These are phyloP conservation scores for Myriosclerotinia curreyana DNA, from an alignment of 2,329 filamentous ascomycete species.

Conservation along the genomic window DNA sequence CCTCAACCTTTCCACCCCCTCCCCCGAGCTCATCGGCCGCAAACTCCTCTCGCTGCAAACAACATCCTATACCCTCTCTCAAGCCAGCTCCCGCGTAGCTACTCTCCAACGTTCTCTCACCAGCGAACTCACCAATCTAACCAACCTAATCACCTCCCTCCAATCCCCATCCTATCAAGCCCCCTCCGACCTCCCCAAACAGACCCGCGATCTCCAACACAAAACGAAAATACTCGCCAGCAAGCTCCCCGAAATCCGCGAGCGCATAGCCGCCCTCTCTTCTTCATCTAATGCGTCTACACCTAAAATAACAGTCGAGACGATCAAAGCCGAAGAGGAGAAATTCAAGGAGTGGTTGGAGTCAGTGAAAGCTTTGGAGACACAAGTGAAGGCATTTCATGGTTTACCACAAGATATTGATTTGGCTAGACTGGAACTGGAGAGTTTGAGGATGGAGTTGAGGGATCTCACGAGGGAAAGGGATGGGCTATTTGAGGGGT, in stretches of 20 bases:
- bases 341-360: constrained; percentile 56
- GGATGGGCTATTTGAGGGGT: constrained; percentile 70
- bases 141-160: constrained; percentile 45
- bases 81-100: constrained; percentile 53
- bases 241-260: constrained; percentile 65
- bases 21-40: constrained; percentile 48
- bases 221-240: constrained; percentile 63
- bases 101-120: constrained; percentile 56
- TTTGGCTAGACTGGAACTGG: constrained; percentile 67
- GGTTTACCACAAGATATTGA: constrained; percentile 69
- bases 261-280: constrained; percentile 48
- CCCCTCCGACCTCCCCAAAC: constrained; percentile 57
- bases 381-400: constrained; percentile 62
- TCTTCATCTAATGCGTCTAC: constrained; percentile 24
- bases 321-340: constrained; percentile 57
- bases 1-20: constrained; percentile 43
- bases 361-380: constrained; percentile 58
- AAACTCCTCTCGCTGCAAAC: constrained; percentile 56
- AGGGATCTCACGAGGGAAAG: constrained; percentile 58
- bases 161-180: constrained; percentile 51
- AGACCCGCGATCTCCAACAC: constrained; percentile 72
- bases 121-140: constrained; percentile 46
- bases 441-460: constrained; percentile 63
- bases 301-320: constrained; percentile 50
- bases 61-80: constrained; percentile 52